A percentile compares a stretch with the other conserved stretches of the same genome.
Evolutionary conservation across 2,329 filamentous ascomycete genomes (phyloP).

Genomic region (Berkeleyomyces basicola): DNA sequence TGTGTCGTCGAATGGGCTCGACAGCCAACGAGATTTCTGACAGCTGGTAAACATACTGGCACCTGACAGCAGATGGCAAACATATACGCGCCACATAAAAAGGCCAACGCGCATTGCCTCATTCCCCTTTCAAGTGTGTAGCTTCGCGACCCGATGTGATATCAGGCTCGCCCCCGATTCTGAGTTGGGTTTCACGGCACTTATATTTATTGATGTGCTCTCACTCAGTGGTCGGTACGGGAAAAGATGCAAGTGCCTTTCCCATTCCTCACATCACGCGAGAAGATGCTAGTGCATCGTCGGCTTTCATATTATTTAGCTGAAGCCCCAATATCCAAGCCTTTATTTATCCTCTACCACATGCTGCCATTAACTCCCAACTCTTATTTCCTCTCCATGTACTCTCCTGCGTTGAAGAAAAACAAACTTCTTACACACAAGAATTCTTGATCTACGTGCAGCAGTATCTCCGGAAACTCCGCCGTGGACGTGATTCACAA

Average conservation of each 20-base stretch:
- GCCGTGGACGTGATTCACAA: slow-evolving; percentile 16
- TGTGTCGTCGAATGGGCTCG: background rate
- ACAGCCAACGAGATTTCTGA: background rate
- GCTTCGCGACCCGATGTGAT: too few species aligned
- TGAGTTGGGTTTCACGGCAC: background rate
- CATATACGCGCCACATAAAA: background rate
- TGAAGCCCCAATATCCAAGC: background rate
- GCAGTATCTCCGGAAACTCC: slow-evolving; percentile 9
- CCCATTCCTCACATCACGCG: background rate
- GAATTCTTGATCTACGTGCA: slow-evolving; percentile 2
- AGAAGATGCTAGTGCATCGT: too few species aligned
- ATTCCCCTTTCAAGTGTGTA: background rate
- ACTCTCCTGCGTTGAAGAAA: slow-evolving; percentile 13
- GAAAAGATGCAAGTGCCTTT: background rate
- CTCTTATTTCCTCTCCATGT: background rate
- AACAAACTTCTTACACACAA: slow-evolving; percentile 10
- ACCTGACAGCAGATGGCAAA: background rate
- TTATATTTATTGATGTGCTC: background rate
- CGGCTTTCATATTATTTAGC: too few species aligned
- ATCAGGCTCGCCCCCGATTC: background rate
- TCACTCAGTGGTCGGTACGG: background rate
- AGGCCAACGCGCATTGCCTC: background rate
- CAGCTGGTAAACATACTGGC: background rate
- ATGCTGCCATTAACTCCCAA: background rate
- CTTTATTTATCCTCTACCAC: background rate